Conservation (phyloP, 2,329 filamentous ascomycete species). For the Venturia oleaginea region DNA sequence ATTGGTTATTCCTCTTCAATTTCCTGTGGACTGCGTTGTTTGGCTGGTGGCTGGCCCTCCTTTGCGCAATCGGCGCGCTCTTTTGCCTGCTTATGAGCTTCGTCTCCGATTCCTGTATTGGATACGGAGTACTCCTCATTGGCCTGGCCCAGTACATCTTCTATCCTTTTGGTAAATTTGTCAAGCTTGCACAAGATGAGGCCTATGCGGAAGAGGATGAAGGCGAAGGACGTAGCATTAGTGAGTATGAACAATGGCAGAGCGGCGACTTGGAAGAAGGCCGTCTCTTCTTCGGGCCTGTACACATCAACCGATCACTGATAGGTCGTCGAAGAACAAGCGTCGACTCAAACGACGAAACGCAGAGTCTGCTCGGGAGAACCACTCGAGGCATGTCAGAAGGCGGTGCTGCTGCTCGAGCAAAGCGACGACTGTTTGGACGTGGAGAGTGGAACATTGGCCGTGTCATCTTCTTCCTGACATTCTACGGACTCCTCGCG, state of each 20-base stretch:
- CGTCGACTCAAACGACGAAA: conserved; percentile 81
- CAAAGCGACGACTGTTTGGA: conserved; percentile 84
- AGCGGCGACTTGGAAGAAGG: conserved; percentile 94
- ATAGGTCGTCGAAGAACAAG: conserved; percentile 80
- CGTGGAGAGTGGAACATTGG: conserved; percentile 93
- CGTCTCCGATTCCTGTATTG: conserved; percentile 63
- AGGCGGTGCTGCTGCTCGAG: conserved; percentile 27
- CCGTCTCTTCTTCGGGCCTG: conserved; percentile 88
- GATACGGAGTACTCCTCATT: conserved; percentile 78
- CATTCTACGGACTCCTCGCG: conserved; percentile 89
- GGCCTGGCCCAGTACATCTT: conserved; percentile 80
- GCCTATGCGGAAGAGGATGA: conserved; percentile 90
- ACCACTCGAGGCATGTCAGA: conserved; percentile 43
- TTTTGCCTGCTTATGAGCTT: conserved; percentile 74
- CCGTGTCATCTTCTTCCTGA: conserved; percentile 88
- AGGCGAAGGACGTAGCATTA: conserved; percentile 92
- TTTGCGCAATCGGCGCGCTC: conserved; percentile 64
- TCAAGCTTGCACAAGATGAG: conserved; percentile 87
- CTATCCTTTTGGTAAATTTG: conserved; percentile 95
- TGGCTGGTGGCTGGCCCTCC: conserved; percentile 87
- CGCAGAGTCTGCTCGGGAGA: conserved; percentile 75
- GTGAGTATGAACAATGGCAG: conserved; percentile 98
- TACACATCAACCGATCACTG: conserved; percentile 59
- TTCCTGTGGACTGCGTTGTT: conserved; percentile 83
- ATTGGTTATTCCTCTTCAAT: conserved; percentile 81